phyloP scores from a whole-genome alignment of 1,139 yeast species.

The Magnusiomyces tetraspermus region DNA sequence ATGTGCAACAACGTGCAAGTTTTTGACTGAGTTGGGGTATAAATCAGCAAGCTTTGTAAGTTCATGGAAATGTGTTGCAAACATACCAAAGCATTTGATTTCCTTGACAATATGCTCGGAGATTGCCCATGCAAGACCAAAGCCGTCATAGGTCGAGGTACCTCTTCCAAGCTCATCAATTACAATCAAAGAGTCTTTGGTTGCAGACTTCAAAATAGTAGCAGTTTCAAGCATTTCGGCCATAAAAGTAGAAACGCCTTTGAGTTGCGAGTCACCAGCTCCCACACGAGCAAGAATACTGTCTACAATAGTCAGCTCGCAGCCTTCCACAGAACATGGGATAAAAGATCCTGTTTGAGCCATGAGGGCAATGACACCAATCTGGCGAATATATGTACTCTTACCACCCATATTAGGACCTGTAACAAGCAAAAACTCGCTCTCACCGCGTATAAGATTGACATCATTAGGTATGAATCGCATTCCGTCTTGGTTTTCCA shows the following conservation, averaged over 20 bases:
- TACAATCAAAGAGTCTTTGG: constrained; percentile 72
- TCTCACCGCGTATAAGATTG: constrained; percentile 38
- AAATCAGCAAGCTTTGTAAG: constrained; percentile 66
- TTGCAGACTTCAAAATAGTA: constrained; percentile 78
- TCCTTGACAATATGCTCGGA: constrained; percentile 70
- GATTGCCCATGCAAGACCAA: constrained; percentile 95
- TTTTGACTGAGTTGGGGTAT: constrained; percentile 51
- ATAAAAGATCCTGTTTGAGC: constrained; percentile 91
- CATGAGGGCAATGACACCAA: constrained; percentile 82
- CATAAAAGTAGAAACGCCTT: constrained; percentile 96
- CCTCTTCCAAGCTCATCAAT: constrained; percentile 96
- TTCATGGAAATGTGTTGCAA: constrained; percentile 97
- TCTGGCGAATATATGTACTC: constrained; percentile 85
- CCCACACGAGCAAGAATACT: constrained; percentile 95
- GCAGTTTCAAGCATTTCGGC: constrained; percentile 97
- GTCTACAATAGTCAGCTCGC: constrained; percentile 70
- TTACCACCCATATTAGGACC: constrained; percentile 99
- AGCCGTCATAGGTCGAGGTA: constrained; percentile 94
- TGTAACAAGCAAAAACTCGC: constrained; percentile 75
- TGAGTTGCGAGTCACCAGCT: constrained; percentile 93
- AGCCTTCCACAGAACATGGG: constrained; percentile 54
- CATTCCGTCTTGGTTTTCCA: constrained; percentile 84
- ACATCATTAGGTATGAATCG: constrained; percentile 85
- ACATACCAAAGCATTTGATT: constrained; percentile 68
- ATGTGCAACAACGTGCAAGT: constrained; percentile 91